Percentiles rank a stretch among this genome's conserved stretches.
Evolutionary conservation across 441 rosid species (phyloP).

Genomic region (Euphorbia schlechtendalii): DNA sequence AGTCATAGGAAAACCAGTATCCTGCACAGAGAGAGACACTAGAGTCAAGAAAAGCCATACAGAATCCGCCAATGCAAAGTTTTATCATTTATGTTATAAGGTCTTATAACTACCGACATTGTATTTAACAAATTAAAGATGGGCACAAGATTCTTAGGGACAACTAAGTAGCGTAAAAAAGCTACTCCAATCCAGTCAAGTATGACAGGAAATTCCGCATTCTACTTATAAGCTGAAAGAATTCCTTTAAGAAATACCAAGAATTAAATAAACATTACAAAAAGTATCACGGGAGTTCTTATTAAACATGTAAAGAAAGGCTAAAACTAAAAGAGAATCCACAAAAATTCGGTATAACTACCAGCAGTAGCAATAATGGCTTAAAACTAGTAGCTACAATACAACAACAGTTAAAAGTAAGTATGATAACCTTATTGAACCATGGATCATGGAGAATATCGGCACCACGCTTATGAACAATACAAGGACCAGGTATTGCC

Average conservation of each 20-base stretch:
- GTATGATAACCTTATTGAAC: slow-evolving; percentile 72
- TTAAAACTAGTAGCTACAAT: neutral
- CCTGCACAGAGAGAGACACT: slow-evolving; percentile 31
- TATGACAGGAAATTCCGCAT: neutral
- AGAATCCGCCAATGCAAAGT: neutral
- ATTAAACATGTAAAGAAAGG: neutral
- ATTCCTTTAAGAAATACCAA: neutral
- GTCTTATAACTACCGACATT: no score
- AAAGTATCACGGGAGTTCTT: neutral
- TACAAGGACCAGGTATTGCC: slow-evolving; percentile 82
- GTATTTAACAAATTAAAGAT: neutral
- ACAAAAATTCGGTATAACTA: neutral
- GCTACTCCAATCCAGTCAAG: neutral
- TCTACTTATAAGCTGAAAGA: neutral
- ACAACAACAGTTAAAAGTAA: neutral
- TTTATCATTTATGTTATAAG: neutral
- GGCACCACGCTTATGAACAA: slow-evolving; percentile 91
- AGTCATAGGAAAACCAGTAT: slow-evolving; percentile 90
- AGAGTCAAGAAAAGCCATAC: neutral
- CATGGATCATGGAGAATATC: slow-evolving; percentile 99
- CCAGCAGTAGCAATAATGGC: neutral
- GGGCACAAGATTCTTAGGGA: neutral
- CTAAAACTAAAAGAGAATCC: neutral
- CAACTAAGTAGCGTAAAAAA: neutral
- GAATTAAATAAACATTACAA: neutral